phyloP scores from a whole-genome alignment of 768 basidiomycete genomes.

The Boletus rubescentipes region DNA sequence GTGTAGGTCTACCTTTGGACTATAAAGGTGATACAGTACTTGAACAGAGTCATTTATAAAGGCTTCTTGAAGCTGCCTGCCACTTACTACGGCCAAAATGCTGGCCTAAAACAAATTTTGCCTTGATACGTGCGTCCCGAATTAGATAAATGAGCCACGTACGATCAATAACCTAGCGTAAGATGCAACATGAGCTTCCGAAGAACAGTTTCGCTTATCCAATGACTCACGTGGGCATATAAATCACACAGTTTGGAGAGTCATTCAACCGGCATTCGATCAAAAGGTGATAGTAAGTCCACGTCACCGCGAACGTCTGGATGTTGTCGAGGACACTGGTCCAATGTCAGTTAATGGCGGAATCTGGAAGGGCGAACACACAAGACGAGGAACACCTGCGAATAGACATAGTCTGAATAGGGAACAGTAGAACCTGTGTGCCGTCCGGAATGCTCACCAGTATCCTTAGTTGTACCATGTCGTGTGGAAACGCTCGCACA shows the following conservation, averaged over 20 bases:
- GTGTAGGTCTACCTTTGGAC: constrained; percentile 17
- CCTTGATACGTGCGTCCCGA: background rate
- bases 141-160: background rate
- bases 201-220: background rate
- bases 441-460: constrained; percentile 8
- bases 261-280: constrained; percentile 9
- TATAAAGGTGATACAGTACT: constrained; percentile 20
- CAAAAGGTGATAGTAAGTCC: background rate
- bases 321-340: constrained; percentile 9
- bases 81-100: constrained; percentile 4
- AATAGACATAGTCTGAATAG: background rate
- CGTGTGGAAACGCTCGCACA: constrained; percentile 15
- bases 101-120: background rate
- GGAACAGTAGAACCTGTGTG: background rate
- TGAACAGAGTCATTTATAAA: background rate
- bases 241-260: background rate
- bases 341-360: background rate
- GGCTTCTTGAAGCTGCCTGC: background rate
- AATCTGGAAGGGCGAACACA: background rate
- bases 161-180: constrained; percentile 5
- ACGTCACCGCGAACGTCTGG: background rate
- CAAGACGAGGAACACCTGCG: constrained; percentile 11
- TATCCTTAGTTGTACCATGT: constrained; percentile 7
- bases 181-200: background rate
- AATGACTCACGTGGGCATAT: constrained; percentile 9